These are phyloP conservation scores for Alloascoidea hylecoeti DNA, from an alignment of 805 yeast genomes.

Conservation along the genomic window DNA sequence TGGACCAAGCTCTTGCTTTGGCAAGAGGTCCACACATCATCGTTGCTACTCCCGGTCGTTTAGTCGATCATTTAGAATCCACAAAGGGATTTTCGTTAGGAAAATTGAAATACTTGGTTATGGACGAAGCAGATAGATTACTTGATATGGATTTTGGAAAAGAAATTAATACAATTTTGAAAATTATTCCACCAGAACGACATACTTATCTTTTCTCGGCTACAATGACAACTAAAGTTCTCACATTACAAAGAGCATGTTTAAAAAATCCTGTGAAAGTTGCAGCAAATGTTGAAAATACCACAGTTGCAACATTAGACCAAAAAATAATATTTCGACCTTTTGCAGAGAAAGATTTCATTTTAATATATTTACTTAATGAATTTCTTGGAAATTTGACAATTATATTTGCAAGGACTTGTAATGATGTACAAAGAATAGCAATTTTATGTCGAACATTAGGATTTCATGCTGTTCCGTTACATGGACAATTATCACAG, in stretches of 20 bases:
- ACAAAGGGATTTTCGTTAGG: slow-evolving; percentile 82
- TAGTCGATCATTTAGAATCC: slow-evolving; percentile 86
- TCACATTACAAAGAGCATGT: slow-evolving; percentile 88
- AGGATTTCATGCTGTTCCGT: slow-evolving; percentile 83
- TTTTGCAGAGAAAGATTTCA: slow-evolving; percentile 85
- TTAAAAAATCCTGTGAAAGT: slow-evolving; percentile 79
- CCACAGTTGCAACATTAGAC: slow-evolving; percentile 87
- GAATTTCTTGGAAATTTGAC: slow-evolving; percentile 76
- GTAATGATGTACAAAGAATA: slow-evolving; percentile 88
- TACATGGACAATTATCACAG: slow-evolving; percentile 86
- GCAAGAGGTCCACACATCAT: slow-evolving; percentile 89
- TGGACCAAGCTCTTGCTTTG: slow-evolving; percentile 91
- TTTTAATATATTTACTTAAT: slow-evolving; percentile 65
- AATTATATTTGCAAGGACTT: slow-evolving; percentile 85
- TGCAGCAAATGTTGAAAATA: slow-evolving; percentile 76
- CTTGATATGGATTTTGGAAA: slow-evolving; percentile 96
- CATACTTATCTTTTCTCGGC: slow-evolving; percentile 86
- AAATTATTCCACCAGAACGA: slow-evolving; percentile 66
- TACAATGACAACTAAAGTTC: slow-evolving; percentile 94
- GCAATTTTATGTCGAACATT: slow-evolving; percentile 67
- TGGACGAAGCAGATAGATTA: slow-evolving; percentile 96
- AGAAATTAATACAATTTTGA: slow-evolving; percentile 74
- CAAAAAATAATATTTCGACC: slow-evolving; percentile 87
- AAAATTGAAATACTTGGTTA: slow-evolving; percentile 67
- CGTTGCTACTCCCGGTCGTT: slow-evolving; percentile 85